Base-by-base conservation (phyloP, 2,329 filamentous ascomycete genomes). In the Colletotrichum sp. region DNA sequence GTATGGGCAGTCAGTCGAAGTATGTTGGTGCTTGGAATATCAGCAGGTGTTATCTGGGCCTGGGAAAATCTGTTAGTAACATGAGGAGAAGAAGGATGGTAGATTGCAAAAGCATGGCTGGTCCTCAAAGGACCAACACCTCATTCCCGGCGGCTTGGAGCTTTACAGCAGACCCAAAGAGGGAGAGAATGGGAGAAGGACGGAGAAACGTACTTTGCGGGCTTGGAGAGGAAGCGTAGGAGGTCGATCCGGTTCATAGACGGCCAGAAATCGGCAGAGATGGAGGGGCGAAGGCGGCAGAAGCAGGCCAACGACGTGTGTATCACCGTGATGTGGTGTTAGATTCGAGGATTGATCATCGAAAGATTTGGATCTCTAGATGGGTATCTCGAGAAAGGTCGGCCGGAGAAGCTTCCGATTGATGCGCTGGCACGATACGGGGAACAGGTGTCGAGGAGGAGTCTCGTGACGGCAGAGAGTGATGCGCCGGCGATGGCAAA, bases 201-300 rank as follows among this genome's bases (percentile, higher is more conserved):
- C 21, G 21, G 21, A 30, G 6, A 61, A 32, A 88, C 94, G 84
- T 88, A 98, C 96, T 98, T 98, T 86, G 95, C 95, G 84, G 95
- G 95, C 90, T 97, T 97, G 84, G 95, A 97, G 81, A 98, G 92
- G 89, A 97, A 97, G 88, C 95, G 94, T 84, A 98, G 92, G 83
- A 97, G 92, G 87, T 97, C 95, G 88, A 93, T 94, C 86, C 91
- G 93, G 94, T 92, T 96, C 96, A 98, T 98, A 93, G 92, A 95
- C 92, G 68, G 56, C 67, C 73, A 75, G 71, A 36, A 71, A 76
- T 69, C 12, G 56, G 36, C 63, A 34, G 48, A 12, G 34, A 32
- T 59, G 32, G 69, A 30, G 21, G 43, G 21, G 56, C 67, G 68
- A 74, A 63, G 55, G 48, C 48, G 52, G 55, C 24, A 71, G 68